Conservation (phyloP, 2,329 filamentous ascomycete genomes). For the Cercospora canescens region DNA sequence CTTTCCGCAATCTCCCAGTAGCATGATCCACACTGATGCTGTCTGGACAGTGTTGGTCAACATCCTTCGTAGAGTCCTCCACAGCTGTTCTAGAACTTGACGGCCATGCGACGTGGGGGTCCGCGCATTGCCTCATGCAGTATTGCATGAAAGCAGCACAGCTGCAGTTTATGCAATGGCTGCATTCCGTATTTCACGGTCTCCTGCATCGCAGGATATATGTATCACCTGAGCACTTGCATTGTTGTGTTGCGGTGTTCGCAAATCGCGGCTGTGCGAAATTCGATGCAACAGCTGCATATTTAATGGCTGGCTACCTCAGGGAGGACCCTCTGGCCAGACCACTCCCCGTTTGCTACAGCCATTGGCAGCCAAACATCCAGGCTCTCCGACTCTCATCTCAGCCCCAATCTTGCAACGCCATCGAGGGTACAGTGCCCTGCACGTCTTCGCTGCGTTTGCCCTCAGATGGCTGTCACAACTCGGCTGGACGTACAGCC, state of each 20-base stretch:
- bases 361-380: background rate
- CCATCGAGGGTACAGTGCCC: background rate
- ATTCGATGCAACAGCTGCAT: background rate
- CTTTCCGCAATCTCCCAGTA: too few species aligned
- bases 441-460: background rate
- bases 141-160: background rate
- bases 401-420: background rate
- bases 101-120: background rate
- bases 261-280: background rate
- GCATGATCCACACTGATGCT: too few species aligned
- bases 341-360: background rate
- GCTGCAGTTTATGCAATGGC: background rate
- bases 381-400: background rate
- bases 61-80: background rate
- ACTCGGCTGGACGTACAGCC: conserved; percentile 6
- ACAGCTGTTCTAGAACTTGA: background rate
- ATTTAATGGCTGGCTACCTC: background rate
- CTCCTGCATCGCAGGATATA: background rate
- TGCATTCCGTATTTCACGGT: background rate
- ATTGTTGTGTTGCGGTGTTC: background rate
- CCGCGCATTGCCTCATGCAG: background rate
- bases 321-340: background rate
- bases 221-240: background rate
- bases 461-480: background rate
- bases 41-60: too few species aligned